phyloP scores from a whole-genome alignment of 2,329 filamentous ascomycete genomes.

The Colletotrichum chlorophyti region DNA sequence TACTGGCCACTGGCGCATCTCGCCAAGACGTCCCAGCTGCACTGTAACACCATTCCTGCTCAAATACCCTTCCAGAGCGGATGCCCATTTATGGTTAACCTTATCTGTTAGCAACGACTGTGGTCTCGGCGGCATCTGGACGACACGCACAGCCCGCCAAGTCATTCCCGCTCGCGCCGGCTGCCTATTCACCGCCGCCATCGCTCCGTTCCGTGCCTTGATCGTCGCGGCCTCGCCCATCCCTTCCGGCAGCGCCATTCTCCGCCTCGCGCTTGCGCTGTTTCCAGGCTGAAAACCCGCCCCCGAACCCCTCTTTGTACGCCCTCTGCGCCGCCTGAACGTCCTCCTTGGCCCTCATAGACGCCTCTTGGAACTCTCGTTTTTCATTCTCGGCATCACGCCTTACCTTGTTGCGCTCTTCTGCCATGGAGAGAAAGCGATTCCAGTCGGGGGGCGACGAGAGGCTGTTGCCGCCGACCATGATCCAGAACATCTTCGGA shows the following conservation, averaged over 20 bases:
- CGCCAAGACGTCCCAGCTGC: constrained; percentile 1
- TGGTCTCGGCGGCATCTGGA: not conserved
- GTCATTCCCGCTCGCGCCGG: too few species aligned
- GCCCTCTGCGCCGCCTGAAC: constrained; percentile 1
- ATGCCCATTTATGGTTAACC: too few species aligned
- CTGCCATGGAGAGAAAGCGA: not conserved
- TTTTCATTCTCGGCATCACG: not conserved
- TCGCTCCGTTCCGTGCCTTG: not conserved
- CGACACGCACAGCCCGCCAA: too few species aligned
- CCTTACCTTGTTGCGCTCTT: not conserved
- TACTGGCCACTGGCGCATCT: not conserved
- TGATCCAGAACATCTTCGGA: constrained; percentile 7
- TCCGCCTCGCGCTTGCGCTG: not conserved
- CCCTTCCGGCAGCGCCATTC: not conserved
- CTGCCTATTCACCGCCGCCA: not conserved
- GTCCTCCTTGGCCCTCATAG: constrained; percentile 4
- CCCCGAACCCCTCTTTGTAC: constrained; percentile 4
- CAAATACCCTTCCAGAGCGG: too few species aligned
- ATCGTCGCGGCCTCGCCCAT: not conserved
- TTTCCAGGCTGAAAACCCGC: constrained; percentile 12
- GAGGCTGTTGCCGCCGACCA: constrained; percentile 17
- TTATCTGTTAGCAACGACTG: too few species aligned
- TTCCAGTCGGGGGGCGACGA: constrained; percentile 12
- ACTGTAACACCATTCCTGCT: not conserved
- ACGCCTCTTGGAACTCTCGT: not conserved